Percentiles rank a stretch among this genome's conserved stretches.
Conservation (phyloP, 2,329 filamentous ascomycete genomes). For the Verruconis gallopava region DNA sequence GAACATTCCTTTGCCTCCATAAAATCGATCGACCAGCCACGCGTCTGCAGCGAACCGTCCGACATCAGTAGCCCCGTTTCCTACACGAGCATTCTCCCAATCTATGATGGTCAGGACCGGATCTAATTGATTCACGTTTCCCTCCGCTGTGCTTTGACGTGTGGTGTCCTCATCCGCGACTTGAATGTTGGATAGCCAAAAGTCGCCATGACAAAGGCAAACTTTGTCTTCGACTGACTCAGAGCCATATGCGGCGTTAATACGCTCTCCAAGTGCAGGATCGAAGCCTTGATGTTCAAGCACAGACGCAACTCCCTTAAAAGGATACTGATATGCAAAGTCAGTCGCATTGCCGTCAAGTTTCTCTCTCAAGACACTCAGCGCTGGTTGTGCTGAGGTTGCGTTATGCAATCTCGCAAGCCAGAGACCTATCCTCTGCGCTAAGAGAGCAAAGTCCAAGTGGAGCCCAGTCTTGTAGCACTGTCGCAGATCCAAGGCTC, state of each 20-base stretch:
- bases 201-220: constrained; percentile 26
- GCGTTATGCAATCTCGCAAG: constrained; percentile 19
- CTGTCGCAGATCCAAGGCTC: constrained; percentile 19
- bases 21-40: constrained; percentile 23
- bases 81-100: constrained; percentile 24
- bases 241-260: constrained; percentile 20
- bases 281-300: constrained; percentile 18
- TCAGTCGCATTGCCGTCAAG: too few species aligned
- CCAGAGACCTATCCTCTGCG: constrained; percentile 20
- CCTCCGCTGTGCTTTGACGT: constrained; percentile 4
- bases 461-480: constrained; percentile 16
- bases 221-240: constrained; percentile 19
- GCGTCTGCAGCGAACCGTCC: constrained; percentile 26
- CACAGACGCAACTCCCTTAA: constrained; percentile 17
- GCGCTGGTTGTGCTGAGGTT: constrained; percentile 9
- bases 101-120: constrained; percentile 21
- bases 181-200: constrained; percentile 27
- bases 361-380: constrained; percentile 14
- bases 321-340: constrained; percentile 22
- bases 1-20: constrained; percentile 19
- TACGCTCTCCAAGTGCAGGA: constrained; percentile 14
- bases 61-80: constrained; percentile 24
- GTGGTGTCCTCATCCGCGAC: constrained; percentile 11
- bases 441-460: constrained; percentile 16
- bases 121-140: background rate